A percentile compares a stretch with the other conserved stretches of the same genome.
Conservation (phyloP, 2,329 filamentous ascomycete genomes). For the Cyclaneusma minus region DNA sequence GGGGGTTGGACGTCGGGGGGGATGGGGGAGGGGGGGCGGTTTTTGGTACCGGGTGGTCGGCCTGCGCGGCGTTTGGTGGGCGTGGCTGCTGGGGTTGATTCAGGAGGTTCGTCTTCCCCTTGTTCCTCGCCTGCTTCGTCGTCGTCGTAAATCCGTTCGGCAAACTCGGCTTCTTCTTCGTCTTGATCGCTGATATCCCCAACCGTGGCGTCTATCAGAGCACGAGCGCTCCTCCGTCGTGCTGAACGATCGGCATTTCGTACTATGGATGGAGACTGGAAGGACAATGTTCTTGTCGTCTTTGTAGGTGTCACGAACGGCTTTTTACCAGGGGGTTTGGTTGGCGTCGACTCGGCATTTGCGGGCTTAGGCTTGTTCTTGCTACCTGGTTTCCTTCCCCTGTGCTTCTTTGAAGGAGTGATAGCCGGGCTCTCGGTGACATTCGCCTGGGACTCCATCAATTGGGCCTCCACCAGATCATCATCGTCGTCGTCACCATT, state of each 20-base stretch:
- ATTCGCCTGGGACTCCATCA: too few relatives aligned
- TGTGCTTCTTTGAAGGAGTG: too few relatives aligned
- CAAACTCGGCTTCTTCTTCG: conserved; percentile 51
- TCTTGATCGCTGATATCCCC: conserved; percentile 55
- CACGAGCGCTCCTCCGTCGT: conserved; percentile 66
- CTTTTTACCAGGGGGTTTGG: conserved; percentile 10
- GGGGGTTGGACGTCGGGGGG: conserved; percentile 72
- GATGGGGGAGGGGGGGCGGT: conserved; percentile 43
- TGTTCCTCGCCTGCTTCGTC: conserved; percentile 21
- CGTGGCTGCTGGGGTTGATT: conserved; percentile 31
- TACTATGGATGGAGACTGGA: conserved; percentile 13
- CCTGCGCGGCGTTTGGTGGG: conserved; percentile 35
- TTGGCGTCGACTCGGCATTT: conserved; percentile 16
- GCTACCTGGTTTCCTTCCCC: too few relatives aligned
- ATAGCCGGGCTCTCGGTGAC: too few relatives aligned
- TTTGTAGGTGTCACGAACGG: conserved; percentile 1
- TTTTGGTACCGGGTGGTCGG: conserved; percentile 29
- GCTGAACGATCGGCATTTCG: conserved; percentile 62
- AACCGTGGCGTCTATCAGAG: conserved; percentile 57
- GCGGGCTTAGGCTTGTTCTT: too few relatives aligned
- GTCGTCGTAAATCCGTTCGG: conserved; percentile 50
- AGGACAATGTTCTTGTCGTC: conserved; percentile 9
- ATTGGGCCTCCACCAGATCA: too few relatives aligned
- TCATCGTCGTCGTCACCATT: too few relatives aligned
- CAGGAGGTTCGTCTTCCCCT: conserved; percentile 19